A percentile compares a stretch with the other conserved stretches of the same genome.
phyloP scores from a whole-genome alignment of 2,329 filamentous ascomycete genomes.

The Penicillium sp. region DNA sequence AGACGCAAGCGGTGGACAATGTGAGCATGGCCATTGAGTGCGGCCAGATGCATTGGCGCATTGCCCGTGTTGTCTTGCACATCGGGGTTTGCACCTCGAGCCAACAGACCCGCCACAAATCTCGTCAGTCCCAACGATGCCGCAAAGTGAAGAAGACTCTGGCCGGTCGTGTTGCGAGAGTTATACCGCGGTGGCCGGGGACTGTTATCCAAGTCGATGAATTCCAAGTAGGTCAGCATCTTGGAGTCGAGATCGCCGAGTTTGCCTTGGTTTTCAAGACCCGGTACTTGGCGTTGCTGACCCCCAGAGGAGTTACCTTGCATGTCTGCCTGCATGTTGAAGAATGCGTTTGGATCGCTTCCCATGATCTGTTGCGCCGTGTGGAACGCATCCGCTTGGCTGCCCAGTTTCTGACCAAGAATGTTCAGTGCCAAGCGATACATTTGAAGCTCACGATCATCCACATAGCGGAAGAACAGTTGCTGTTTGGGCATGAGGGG shows the following conservation, averaged over 20 bases:
- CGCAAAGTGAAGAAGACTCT: slow-evolving; percentile 78
- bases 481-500: slow-evolving; percentile 50
- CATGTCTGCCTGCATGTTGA: slow-evolving; percentile 46
- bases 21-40: slow-evolving; percentile 71
- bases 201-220: slow-evolving; percentile 75
- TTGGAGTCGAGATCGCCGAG: slow-evolving; percentile 62
- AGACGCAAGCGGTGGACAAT: slow-evolving; percentile 74
- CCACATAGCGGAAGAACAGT: slow-evolving; percentile 67
- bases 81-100: slow-evolving; percentile 74
- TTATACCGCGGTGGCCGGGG: slow-evolving; percentile 67
- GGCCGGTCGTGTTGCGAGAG: slow-evolving; percentile 63
- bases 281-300: slow-evolving; percentile 48
- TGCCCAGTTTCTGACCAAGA: slow-evolving; percentile 48
- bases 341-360: slow-evolving; percentile 48
- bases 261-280: slow-evolving; percentile 46
- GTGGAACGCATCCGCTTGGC: slow-evolving; percentile 49
- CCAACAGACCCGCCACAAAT: slow-evolving; percentile 73
- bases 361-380: slow-evolving; percentile 51
- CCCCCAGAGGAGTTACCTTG: slow-evolving; percentile 39
- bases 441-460: slow-evolving; percentile 50
- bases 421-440: slow-evolving; percentile 47
- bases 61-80: slow-evolving; percentile 75
- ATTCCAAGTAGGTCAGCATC: slow-evolving; percentile 71
- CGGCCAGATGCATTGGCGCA: slow-evolving; percentile 78
- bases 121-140: slow-evolving; percentile 72